Conservation (phyloP, 148 eudicot species). For the Rhododendron ferrugineum region DNA sequence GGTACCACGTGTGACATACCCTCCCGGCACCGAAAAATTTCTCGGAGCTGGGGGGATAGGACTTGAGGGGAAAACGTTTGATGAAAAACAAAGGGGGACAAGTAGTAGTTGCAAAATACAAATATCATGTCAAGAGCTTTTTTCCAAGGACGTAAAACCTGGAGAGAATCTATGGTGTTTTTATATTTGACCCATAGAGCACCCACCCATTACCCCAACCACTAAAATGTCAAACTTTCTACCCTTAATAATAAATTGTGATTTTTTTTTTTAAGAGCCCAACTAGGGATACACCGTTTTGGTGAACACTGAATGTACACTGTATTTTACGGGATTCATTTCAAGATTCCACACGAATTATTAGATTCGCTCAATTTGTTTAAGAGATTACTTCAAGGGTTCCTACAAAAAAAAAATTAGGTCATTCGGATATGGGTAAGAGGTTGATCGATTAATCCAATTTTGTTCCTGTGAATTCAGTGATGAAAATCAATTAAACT, state of each 20-base stretch:
- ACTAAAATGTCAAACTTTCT: neutral
- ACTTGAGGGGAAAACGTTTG: neutral
- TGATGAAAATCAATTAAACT: no score
- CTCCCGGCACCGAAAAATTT: no score
- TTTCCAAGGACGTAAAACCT: neutral
- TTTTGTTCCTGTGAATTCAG: no score
- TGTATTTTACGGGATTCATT: neutral
- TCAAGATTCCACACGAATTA: neutral
- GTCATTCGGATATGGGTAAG: neutral
- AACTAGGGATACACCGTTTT: neutral
- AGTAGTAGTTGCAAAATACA: neutral
- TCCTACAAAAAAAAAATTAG: no score
- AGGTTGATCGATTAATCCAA: no score
- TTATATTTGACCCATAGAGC: neutral
- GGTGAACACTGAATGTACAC: no score
- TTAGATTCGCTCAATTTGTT: neutral
- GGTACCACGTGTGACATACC: no score
- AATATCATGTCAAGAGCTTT: neutral
- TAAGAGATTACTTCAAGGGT: neutral
- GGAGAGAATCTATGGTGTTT: conserved; percentile 4
- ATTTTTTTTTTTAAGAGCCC: neutral
- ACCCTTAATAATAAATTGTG: neutral
- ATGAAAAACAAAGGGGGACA: neutral
- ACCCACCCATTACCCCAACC: neutral
- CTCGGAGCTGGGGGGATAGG: neutral